A percentile compares a stretch with the other conserved stretches of the same genome.
phyloP scores from a whole-genome alignment of 2,329 filamentous ascomycete species.

The Sporothrix sp. region DNA sequence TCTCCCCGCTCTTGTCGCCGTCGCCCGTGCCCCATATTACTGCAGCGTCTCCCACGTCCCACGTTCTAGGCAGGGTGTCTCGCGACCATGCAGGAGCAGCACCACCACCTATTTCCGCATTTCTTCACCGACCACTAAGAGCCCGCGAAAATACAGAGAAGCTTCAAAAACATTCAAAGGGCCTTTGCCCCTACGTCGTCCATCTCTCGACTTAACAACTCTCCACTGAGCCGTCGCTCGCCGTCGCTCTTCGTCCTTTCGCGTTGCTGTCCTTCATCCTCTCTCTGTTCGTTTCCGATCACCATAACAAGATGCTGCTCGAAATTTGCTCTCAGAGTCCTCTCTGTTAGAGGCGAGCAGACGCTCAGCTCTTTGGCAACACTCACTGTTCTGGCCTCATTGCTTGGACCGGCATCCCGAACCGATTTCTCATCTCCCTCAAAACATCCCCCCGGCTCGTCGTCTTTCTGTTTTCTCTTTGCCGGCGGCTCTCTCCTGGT shows the following conservation, averaged over 20 bases:
- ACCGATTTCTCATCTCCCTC: no score
- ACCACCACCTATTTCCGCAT: slow-evolving; percentile 9
- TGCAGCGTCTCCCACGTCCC: no score
- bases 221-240: not conserved
- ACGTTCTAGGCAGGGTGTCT: slow-evolving; percentile 9
- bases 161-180: not conserved
- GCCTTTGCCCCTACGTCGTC: not conserved
- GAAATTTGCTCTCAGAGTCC: slow-evolving; percentile 7
- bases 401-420: not conserved
- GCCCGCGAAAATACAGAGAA: not conserved
- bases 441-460: no score
- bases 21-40: not conserved
- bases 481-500: no score
- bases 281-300: not conserved
- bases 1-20: not conserved
- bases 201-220: not conserved
- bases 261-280: not conserved
- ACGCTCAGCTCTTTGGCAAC: slow-evolving; percentile 6
- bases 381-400: not conserved
- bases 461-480: no score
- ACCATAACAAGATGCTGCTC: slow-evolving; percentile 14
- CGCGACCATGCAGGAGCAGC: slow-evolving; percentile 4
- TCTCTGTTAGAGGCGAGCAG: slow-evolving; percentile 14
- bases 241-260: not conserved
- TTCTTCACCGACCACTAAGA: slow-evolving; percentile 11